phyloP scores from a whole-genome alignment of 495 filamentous ascomycete genomes.

The Aspergillus kassunensis region DNA sequence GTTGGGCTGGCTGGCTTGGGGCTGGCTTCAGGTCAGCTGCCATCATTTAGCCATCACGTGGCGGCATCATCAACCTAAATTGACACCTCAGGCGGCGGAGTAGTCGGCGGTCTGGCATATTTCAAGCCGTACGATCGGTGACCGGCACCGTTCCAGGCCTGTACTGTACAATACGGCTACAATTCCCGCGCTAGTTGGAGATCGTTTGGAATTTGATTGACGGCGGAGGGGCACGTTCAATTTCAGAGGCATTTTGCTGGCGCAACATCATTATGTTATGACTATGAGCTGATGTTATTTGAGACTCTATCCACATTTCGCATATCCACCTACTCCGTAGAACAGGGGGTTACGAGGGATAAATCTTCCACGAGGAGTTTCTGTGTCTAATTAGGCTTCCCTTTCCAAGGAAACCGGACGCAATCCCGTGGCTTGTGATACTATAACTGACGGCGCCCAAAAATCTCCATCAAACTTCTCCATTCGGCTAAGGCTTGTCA shows the following conservation, averaged over 20 bases:
- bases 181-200: conserved; percentile 25
- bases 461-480: conserved; percentile 11
- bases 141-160: conserved; percentile 14
- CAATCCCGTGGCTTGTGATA: not conserved
- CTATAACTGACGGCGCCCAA: too few species aligned
- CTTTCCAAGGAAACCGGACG: not conserved
- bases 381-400: too few species aligned
- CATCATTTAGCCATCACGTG: conserved; percentile 30
- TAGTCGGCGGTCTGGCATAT: conserved; percentile 14
- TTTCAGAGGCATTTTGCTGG: conserved; percentile 9
- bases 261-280: conserved; percentile 2
- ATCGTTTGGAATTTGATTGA: conserved; percentile 22
- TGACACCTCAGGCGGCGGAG: not conserved
- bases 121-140: conserved; percentile 10
- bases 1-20: conserved; percentile 3
- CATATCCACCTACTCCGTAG: not conserved
- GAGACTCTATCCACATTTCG: not conserved
- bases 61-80: conserved; percentile 19
- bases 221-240: conserved; percentile 15
- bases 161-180: conserved; percentile 23
- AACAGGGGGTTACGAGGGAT: not conserved
- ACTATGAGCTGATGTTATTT: too few species aligned
- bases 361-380: too few species aligned
- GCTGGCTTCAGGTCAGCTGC: conserved; percentile 20
- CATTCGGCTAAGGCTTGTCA: conserved; percentile 13